Evolutionary conservation across 257 asterid species (phyloP), one percentile per base, ranked within the genome.

Genomic region (Jacaranda mimosifolia): DNA sequence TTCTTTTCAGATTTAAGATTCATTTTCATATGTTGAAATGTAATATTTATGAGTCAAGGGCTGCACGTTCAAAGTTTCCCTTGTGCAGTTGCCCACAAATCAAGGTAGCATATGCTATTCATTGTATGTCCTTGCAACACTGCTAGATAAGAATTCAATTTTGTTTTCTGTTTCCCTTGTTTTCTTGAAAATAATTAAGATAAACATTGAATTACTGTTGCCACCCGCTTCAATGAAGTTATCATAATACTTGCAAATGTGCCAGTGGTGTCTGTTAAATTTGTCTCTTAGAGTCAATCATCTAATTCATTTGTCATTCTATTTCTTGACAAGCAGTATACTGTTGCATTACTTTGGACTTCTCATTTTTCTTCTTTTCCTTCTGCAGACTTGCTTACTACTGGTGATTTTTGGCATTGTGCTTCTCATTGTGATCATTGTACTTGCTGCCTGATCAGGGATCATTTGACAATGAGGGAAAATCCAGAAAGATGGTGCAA

Each of bases 391-490:
- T 57, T 93, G 98, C 89, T 85, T 93, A 66, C 90, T 93, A 58
- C 89, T 93, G 58, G 98, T 93, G 79, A 93, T 93, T 57, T 93
- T 93, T 15, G 97, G 94, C 70, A 89, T 93, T 19, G 86, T 89
- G 78, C 85, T 93, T 81, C 90, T 91, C 82, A 93, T 93, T 68
- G 86, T 93, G 88, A 76, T 93, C 66, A 82, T 94, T 60, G 86
- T 94, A 68, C 91, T 91, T 53, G 93, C 85, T 36, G 91, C 93
- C 55, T 91, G 84, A 87, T 66, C 26, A 65, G 48, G 38, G 63
- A 39, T 83, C 58, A 19, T 18, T 32, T 40, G 9, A 63, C 48
- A 40, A 26, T 49, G 1, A 3, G 32, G 57, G 60, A 65, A 67
- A 51, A 65, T 66, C 79, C 42, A n/a, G 72, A 45, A 42, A 63